Evolutionary conservation across 2,329 filamentous ascomycete species (phyloP).

Genomic region (Zopfia rhizophila): DNA sequence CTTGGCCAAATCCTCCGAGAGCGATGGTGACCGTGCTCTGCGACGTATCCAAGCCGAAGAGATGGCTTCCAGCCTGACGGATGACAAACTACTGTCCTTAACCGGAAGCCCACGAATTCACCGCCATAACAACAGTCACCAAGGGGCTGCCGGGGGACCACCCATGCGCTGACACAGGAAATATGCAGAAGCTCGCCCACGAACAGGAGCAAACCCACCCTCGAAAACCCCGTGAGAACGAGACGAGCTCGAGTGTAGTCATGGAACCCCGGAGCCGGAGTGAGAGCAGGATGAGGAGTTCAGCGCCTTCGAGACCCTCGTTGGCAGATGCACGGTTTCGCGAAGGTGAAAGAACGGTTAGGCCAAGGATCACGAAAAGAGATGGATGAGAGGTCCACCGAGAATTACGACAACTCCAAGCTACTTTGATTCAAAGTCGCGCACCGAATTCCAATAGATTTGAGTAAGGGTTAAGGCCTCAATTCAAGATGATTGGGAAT

Average conservation of each 20-base stretch:
- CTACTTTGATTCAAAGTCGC: no score
- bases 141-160: slow-evolving; percentile 29
- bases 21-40: slow-evolving; percentile 58
- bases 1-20: slow-evolving; percentile 54
- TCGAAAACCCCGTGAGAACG: slow-evolving; percentile 22
- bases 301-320: slow-evolving; percentile 27
- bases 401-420: no score
- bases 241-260: slow-evolving; percentile 26
- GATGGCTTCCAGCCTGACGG: slow-evolving; percentile 63
- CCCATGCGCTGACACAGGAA: slow-evolving; percentile 50
- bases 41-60: slow-evolving; percentile 64
- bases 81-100: slow-evolving; percentile 65
- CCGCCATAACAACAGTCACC: slow-evolving; percentile 28
- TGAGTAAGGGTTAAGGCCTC: no score
- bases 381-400: slow-evolving; percentile 1
- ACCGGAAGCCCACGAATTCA: slow-evolving; percentile 51
- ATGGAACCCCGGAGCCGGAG: slow-evolving; percentile 23
- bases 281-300: slow-evolving; percentile 6
- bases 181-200: slow-evolving; percentile 46
- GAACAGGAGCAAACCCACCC: slow-evolving; percentile 34
- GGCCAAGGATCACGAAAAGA: slow-evolving; percentile 21
- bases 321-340: slow-evolving; percentile 25
- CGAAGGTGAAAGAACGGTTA: slow-evolving; percentile 43
- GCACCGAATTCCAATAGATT: no score
- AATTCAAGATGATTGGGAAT: no score